Evolutionary conservation across 2,329 filamentous ascomycete genomes (phyloP).

Genomic region (Grosmannia clavigera): DNA sequence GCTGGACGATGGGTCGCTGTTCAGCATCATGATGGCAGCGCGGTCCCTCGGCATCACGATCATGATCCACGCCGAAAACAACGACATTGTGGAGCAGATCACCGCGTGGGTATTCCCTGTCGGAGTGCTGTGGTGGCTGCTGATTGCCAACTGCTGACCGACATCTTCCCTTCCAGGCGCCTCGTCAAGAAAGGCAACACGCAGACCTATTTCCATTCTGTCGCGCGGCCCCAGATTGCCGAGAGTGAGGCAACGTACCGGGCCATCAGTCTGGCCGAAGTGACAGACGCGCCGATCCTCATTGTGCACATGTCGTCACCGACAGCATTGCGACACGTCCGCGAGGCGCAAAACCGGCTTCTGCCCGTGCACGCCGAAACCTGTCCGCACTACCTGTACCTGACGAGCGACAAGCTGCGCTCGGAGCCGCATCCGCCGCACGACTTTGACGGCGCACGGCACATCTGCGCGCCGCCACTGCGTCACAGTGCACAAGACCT

Average conservation of each 20-base stretch:
- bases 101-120: conserved; percentile 13
- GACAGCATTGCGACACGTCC: conserved; percentile 33
- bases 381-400: conserved; percentile 44
- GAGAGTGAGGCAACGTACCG: conserved; percentile 37
- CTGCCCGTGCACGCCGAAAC: conserved; percentile 44
- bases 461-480: conserved; percentile 39
- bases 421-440: conserved; percentile 2
- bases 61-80: conserved; percentile 50
- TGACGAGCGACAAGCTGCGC: conserved; percentile 27
- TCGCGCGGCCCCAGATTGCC: conserved; percentile 30
- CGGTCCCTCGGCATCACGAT: conserved; percentile 35
- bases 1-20: conserved; percentile 34
- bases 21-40: conserved; percentile 36
- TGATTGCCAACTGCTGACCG: neutral
- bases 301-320: conserved; percentile 39
- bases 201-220: conserved; percentile 32
- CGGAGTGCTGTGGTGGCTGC: neutral
- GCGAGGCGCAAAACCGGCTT: conserved; percentile 33
- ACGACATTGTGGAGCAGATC: conserved; percentile 40
- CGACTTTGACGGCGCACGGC: conserved; percentile 28
- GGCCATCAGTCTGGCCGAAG: conserved; percentile 34
- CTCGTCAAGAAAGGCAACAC: conserved; percentile 15
- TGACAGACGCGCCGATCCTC: conserved; percentile 38
- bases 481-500: conserved; percentile 29
- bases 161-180: conserved; percentile 3